Base-by-base conservation (phyloP, 2,329 filamentous ascomycete genomes). In the Fusarium sterilihyphosum region DNA sequence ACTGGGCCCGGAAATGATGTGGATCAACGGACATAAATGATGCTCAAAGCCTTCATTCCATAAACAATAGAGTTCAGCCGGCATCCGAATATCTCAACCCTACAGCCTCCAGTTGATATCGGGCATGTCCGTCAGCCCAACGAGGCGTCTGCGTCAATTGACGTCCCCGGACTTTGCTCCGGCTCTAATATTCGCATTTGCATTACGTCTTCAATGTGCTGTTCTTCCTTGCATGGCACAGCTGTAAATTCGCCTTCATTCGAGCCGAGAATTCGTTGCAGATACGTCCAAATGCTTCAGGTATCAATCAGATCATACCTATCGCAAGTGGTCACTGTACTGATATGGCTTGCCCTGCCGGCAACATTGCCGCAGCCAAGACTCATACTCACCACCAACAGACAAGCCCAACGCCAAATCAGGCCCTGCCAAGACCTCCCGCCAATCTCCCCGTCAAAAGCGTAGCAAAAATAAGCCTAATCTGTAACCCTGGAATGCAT, bases 71-170 rank as follows among this genome's bases (percentile, higher is more conserved):
- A 59, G 22, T 29, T 12, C 2, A 18, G 22, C 56, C 29, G 29
- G 18, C 31, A 35, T 58, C 31, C 40, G 40, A 29, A 26, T 26
- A n/a, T 35, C 31, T 58, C 13, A 58, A 26, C 10, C 3, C n/a
- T 17, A 33, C 22, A 24, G 29, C 31, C 40, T 26, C 18, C 7
- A 47, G 13, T 4, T 10, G 8, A 22, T 24, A 46, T 16, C 31
- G 9, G 13, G 8, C 11, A 24, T 24, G 13, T 16, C 13, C 2
- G 10, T 29, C 14, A 37, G 41, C 31, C 31, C 20, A 22, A 13
- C 6, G 5, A 26, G 14, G 47, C 16, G 29, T 24, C 16, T 18
- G 6, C 0, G 11, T 10, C 22, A 31, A 33, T 14, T 0, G 0
- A 18, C 16, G 10, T n/a, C 8, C 5, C 47, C 5, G 9, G 24